Conservation (phyloP, 345 rosid genomes). For the Pugionium dolabratum region DNA sequence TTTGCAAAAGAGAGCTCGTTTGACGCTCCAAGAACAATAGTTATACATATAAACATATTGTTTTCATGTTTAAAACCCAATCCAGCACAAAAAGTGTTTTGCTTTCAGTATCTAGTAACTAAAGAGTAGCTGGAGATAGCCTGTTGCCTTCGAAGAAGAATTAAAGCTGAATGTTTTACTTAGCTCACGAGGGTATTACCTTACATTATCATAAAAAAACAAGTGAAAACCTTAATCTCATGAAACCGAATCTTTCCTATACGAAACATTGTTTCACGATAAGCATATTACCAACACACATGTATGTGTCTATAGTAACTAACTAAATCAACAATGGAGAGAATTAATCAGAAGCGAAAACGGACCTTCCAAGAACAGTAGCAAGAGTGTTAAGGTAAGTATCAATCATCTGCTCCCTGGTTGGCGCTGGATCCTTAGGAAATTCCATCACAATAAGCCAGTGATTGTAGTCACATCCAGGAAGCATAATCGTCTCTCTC, state of each 20-base stretch:
- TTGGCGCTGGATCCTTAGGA: slow-evolving; percentile 94
- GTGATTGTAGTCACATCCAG: slow-evolving; percentile 91
- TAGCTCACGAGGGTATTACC: neutral
- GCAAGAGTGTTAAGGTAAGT: slow-evolving; percentile 87
- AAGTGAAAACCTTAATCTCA: slow-evolving; percentile 14
- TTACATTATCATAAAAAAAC: too few relatives aligned
- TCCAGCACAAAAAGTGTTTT: too few relatives aligned
- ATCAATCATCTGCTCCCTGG: slow-evolving; percentile 92
- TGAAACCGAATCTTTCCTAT: slow-evolving; percentile 5
- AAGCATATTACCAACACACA: neutral
- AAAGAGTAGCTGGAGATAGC: too few relatives aligned
- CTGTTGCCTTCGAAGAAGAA: too few relatives aligned
- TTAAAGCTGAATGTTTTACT: neutral
- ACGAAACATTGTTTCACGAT: neutral
- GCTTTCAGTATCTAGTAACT: too few relatives aligned
- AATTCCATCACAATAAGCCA: slow-evolving; percentile 98
- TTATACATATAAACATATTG: neutral
- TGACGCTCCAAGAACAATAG: slow-evolving; percentile 10
- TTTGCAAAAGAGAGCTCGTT: neutral
- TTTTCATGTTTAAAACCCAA: neutral
- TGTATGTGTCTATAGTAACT: neutral
- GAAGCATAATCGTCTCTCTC: slow-evolving; percentile 91
- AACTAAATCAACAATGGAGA: neutral
- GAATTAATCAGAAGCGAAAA: neutral
- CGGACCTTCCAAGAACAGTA: slow-evolving; percentile 81